These are phyloP conservation scores for Phytophthora rubi DNA, from an alignment of 352 stramenopile genomes.

Conservation along the genomic window DNA sequence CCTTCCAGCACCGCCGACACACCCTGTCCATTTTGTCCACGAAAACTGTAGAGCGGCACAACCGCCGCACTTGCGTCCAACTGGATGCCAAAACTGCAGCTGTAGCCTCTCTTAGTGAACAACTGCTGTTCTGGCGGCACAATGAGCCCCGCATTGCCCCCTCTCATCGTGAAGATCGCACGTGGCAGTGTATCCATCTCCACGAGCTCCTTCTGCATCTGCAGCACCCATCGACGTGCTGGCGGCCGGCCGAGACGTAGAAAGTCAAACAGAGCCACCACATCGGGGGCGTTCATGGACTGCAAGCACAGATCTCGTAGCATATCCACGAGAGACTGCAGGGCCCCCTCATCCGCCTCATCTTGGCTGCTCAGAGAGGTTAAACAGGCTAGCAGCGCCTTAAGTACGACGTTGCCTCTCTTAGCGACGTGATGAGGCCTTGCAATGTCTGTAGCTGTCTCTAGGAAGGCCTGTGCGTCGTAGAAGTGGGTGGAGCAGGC, in stretches of 20 bases:
- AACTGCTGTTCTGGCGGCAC: slow-evolving; percentile 61
- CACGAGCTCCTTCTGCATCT: slow-evolving; percentile 65
- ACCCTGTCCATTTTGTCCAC: slow-evolving; percentile 76
- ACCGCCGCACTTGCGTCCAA: slow-evolving; percentile 40
- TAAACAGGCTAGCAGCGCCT: slow-evolving; percentile 54
- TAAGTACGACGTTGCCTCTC: slow-evolving; percentile 52
- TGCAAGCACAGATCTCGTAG: slow-evolving; percentile 53
- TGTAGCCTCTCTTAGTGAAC: slow-evolving; percentile 82
- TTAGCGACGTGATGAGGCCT: slow-evolving; percentile 17
- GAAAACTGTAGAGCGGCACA: slow-evolving; percentile 78
- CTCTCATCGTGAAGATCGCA: slow-evolving; percentile 77
- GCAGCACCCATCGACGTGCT: slow-evolving; percentile 53
- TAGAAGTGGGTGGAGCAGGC: slow-evolving; percentile 46
- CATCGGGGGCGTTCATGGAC: slow-evolving; percentile 64
- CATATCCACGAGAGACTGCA: slow-evolving; percentile 55
- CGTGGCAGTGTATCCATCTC: slow-evolving; percentile 60
- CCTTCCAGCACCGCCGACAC: slow-evolving; percentile 66
- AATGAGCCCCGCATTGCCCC: slow-evolving; percentile 66
- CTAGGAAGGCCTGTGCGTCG: slow-evolving; percentile 45
- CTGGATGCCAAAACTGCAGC: slow-evolving; percentile 68
- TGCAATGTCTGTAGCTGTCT: slow-evolving; percentile 5
- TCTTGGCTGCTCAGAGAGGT: slow-evolving; percentile 43
- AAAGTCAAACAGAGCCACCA: slow-evolving; percentile 78
- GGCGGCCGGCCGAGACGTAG: slow-evolving; percentile 57
- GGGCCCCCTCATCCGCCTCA: slow-evolving; percentile 32